Conservation (phyloP, 768 basidiomycete species). For the Tricholoma hemisulphureum region DNA sequence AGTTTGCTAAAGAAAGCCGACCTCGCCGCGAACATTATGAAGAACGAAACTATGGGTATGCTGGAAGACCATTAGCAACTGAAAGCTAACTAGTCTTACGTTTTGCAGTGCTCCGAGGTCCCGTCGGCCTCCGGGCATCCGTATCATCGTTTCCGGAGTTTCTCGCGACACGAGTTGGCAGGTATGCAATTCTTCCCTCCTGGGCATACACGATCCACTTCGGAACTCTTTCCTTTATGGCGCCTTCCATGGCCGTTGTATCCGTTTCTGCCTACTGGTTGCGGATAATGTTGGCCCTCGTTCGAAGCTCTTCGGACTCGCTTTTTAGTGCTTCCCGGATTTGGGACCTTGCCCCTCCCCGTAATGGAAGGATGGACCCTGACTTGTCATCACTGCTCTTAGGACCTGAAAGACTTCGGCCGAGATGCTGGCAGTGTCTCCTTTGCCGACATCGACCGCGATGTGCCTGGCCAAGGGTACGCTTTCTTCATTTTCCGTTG, state of each 20-base stretch:
- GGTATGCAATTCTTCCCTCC: conserved; percentile 61
- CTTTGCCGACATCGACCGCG: conserved; percentile 93
- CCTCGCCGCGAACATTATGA: conserved; percentile 79
- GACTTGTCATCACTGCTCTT: conserved; percentile 43
- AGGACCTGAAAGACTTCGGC: conserved; percentile 99
- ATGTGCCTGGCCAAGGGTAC: conserved; percentile 83
- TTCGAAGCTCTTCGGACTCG: conserved; percentile 8
- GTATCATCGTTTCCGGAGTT: conserved; percentile 84
- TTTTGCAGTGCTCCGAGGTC: conserved; percentile 53
- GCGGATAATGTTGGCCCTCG: conserved; percentile 14
- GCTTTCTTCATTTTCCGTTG: conserved; percentile 20
- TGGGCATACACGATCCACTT: conserved; percentile 17
- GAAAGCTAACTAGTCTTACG: conserved; percentile 14
- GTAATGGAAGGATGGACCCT: conserved; percentile 40
- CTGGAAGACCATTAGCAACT: background rate
- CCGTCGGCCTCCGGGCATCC: conserved; percentile 76
- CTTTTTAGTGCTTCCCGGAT: conserved; percentile 14
- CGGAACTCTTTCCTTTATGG: conserved; percentile 20
- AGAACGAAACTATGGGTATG: conserved; percentile 57
- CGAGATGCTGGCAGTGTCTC: conserved; percentile 91
- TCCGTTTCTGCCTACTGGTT: conserved; percentile 11
- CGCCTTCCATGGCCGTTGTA: conserved; percentile 22
- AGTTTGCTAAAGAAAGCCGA: conserved; percentile 92
- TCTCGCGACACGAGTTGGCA: conserved; percentile 98
- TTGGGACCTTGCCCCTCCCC: conserved; percentile 20